Evolutionary conservation across 176 grass and related monocot genomes (phyloP), one percentile per base, ranked within the genome.

Genomic region (Musa itinerans): DNA sequence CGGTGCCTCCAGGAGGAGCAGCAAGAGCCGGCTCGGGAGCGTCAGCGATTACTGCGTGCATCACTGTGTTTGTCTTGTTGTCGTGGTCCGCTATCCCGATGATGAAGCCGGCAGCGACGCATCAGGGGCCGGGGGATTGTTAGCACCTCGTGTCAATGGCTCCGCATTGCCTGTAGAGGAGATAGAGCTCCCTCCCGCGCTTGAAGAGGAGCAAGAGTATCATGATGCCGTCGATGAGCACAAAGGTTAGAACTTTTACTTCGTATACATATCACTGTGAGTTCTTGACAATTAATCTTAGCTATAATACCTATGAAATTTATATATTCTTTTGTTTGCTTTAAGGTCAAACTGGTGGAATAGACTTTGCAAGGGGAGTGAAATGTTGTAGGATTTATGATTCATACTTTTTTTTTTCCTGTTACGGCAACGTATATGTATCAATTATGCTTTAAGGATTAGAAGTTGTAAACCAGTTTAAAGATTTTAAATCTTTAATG

Each of bases 121-220:
- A 25, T 26, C 11, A 12, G 71, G 52, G 21, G 13, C 1, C 10
- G 22, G 4, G 20, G 22, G 20, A 54, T 54, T 22, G 10, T 25
- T 52, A 20, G 4, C 17, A 2, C 21, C 71, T 54, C 22, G 55
- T 9, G 71, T 2, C 50, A 73, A 73, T 54, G 71, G 50, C 21
- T 26, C 71, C 12, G 11, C 20, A 0, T 5, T 73, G 24, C 51
- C 51, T 13, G 1, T 54, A 12, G 71, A 43, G 10, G 27, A 73
- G 52, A 22, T 74, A 20, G 70, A 52, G 25, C 78, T 89, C 68
- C 75, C 80, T 61, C 54, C 86, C 4, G 86, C 89, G 50, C 86
- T 81, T 54, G 89, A 92, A 81, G 78, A 92, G 66, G 84, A 92
- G 26, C 84, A 81, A 11, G 84, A 89, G 53, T 92, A 54, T 57